A percentile compares a stretch with the other conserved stretches of the same genome.
These are phyloP conservation scores for Talaromyces sp. DNA, from an alignment of 2,329 filamentous ascomycete genomes.

Conservation along the genomic window DNA sequence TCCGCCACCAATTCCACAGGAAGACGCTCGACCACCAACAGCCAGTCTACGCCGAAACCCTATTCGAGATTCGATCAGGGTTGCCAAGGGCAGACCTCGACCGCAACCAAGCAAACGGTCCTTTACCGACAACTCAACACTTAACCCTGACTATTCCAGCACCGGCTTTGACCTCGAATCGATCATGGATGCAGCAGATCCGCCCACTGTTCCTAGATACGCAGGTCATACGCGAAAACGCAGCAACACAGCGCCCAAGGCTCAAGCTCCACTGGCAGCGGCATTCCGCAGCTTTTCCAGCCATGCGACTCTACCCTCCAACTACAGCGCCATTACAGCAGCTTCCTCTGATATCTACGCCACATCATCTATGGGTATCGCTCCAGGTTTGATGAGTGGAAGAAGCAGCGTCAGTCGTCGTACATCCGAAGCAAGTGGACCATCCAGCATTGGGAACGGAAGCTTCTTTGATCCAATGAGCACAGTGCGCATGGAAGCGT, in stretches of 20 bases:
- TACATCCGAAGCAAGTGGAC: constrained; percentile 51
- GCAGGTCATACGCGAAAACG: constrained; percentile 73
- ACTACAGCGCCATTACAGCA: constrained; percentile 54
- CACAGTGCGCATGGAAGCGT: constrained; percentile 95
- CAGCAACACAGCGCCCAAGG: constrained; percentile 78
- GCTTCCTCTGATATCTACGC: constrained; percentile 60
- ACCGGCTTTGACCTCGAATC: constrained; percentile 31
- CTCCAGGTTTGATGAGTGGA: constrained; percentile 35
- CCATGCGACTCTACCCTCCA: constrained; percentile 37
- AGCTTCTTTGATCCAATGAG: constrained; percentile 84
- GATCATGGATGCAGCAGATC: constrained; percentile 44
- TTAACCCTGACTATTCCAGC: constrained; percentile 34
- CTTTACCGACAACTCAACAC: constrained; percentile 32
- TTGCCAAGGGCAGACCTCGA: constrained; percentile 71
- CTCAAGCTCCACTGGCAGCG: constrained; percentile 61
- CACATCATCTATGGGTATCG: constrained; percentile 28
- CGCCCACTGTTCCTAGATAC: constrained; percentile 53
- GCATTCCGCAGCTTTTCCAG: constrained; percentile 76
- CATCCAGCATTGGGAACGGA: constrained; percentile 44
- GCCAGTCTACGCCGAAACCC: constrained; percentile 52
- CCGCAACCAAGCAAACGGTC: constrained; percentile 41
- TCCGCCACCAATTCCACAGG: constrained; percentile 49
- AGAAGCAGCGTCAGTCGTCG: constrained; percentile 41
- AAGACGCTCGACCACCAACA: constrained; percentile 44
- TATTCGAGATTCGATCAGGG: constrained; percentile 83